Evolutionary conservation across 148 eudicot genomes (phyloP).

Genomic region (Spergularia marina): DNA sequence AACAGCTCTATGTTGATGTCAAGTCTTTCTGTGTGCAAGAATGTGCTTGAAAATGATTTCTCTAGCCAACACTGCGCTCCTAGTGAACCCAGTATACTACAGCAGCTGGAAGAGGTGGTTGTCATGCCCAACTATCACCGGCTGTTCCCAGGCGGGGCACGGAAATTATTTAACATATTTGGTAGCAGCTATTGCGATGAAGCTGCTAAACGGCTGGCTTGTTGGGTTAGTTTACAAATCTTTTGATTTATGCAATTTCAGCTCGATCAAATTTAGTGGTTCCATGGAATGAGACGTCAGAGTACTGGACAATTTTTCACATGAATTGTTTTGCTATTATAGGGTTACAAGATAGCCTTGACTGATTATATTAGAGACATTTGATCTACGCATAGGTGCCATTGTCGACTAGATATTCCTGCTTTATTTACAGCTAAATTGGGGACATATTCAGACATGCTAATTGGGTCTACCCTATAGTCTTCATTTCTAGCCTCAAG

Average conservation of each 20-base stretch:
- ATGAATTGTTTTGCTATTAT: not conserved
- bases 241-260: not conserved
- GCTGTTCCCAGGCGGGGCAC: slow-evolving; percentile 73
- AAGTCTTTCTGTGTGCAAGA: slow-evolving; percentile 80
- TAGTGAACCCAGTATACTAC: slow-evolving; percentile 70
- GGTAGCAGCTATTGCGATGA: slow-evolving; percentile 69
- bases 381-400: not conserved
- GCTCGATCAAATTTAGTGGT: not conserved
- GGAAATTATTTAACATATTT: slow-evolving; percentile 62
- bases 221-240: slow-evolving; percentile 67
- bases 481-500: too few relatives aligned
- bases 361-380: not conserved
- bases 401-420: not conserved
- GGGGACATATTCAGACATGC: too few relatives aligned
- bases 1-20: slow-evolving; percentile 73
- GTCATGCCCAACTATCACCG: slow-evolving; percentile 95
- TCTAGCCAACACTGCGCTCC: slow-evolving; percentile 95
- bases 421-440: too few relatives aligned
- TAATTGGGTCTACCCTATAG: too few relatives aligned
- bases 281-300: not conserved
- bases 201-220: slow-evolving; percentile 94
- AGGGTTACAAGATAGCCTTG: not conserved
- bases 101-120: slow-evolving; percentile 93
- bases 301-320: not conserved
- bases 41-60: slow-evolving; percentile 61